Conservation (phyloP, 176 grass and related monocot species). For the Thalia dealbata region DNA sequence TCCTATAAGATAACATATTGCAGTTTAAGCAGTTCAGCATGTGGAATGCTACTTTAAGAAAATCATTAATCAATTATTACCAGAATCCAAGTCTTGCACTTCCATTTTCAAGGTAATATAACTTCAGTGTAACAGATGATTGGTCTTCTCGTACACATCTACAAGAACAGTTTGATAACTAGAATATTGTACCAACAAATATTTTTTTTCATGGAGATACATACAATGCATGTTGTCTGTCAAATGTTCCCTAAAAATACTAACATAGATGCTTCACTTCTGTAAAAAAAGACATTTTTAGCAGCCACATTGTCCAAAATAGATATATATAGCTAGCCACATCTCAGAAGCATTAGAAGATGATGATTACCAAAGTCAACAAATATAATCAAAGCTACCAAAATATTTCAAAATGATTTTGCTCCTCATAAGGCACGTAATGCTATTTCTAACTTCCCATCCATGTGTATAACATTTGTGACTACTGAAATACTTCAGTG, state of each 20-base stretch:
- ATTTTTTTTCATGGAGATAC: not conserved
- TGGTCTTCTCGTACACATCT: conserved; percentile 84
- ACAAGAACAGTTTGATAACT: conserved; percentile 13
- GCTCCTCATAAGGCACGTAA: too few species aligned
- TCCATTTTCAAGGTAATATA: conserved; percentile 98
- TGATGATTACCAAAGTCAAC: too few species aligned
- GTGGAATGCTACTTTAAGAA: not conserved
- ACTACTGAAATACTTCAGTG: too few species aligned
- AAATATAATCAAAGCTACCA: too few species aligned
- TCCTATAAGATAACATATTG: conserved; percentile 39
- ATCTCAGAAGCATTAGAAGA: too few species aligned
- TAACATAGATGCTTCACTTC: not conserved
- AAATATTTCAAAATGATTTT: too few species aligned
- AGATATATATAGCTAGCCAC: too few species aligned
- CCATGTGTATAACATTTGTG: too few species aligned
- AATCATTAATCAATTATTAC: conserved; percentile 30
- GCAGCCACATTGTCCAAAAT: too few species aligned
- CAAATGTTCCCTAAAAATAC: too few species aligned
- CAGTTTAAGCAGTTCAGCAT: not conserved
- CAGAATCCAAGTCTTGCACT: conserved; percentile 96
- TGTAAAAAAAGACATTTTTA: too few species aligned
- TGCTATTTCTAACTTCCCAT: too few species aligned
- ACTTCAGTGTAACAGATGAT: conserved; percentile 70
- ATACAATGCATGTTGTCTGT: not conserved
- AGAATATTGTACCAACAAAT: not conserved